phyloP scores from a whole-genome alignment of 2,329 filamentous ascomycete species.

The Penicillium sp. region DNA sequence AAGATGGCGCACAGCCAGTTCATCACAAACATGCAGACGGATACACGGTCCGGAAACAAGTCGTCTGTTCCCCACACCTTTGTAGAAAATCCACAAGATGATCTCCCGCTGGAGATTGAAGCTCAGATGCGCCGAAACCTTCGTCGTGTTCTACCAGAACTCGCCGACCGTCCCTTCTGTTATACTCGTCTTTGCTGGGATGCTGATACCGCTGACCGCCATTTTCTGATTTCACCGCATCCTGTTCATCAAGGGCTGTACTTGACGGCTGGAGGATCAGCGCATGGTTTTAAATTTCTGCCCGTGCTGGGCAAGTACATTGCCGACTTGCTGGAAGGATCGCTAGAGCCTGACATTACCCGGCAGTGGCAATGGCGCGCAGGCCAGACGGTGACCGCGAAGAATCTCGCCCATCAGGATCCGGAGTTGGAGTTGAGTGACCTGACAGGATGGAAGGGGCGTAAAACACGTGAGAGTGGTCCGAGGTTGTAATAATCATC shows the following conservation, averaged over 20 bases:
- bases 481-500: no score
- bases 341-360: constrained; percentile 1
- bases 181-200: constrained; percentile 12
- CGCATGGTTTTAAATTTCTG: constrained; percentile 12
- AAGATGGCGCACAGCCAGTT: constrained; percentile 10
- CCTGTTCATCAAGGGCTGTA: constrained; percentile 3
- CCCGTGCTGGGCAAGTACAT: constrained; percentile 9
- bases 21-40: constrained; percentile 8
- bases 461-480: constrained; percentile 9
- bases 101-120: constrained; percentile 9
- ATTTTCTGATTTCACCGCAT: constrained; percentile 9
- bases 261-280: constrained; percentile 6
- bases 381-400: constrained; percentile 9
- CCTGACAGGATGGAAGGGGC: constrained; percentile 18
- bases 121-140: constrained; percentile 7
- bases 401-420: constrained; percentile 21
- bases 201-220: constrained; percentile 7
- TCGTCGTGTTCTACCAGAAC: constrained; percentile 5
- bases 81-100: constrained; percentile 5
- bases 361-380: constrained; percentile 10
- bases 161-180: constrained; percentile 9
- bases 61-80: constrained; percentile 8
- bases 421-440: constrained; percentile 18
- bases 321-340: constrained; percentile 8
- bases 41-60: constrained; percentile 1